phyloP scores from a whole-genome alignment of 768 basidiomycete species.

The Pluteus cervinus region DNA sequence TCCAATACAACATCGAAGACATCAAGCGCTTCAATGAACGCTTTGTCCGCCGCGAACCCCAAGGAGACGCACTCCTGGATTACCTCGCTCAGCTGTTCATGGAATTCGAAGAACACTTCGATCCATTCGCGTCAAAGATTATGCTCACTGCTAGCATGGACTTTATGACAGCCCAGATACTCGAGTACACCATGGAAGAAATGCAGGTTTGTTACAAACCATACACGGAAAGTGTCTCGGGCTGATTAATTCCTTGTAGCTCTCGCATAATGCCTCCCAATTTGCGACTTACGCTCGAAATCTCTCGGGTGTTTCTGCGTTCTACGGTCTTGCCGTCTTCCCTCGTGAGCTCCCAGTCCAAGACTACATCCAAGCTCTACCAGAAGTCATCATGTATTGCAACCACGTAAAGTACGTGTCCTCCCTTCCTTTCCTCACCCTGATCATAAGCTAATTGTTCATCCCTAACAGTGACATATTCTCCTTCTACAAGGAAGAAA shows the following conservation, averaged over 20 bases:
- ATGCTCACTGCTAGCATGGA: conserved; percentile 30
- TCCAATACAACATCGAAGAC: conserved; percentile 15
- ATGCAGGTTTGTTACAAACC: conserved; percentile 11
- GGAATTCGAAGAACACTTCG: conserved; percentile 21
- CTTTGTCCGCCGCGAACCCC: conserved; percentile 19
- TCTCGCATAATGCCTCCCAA: not conserved
- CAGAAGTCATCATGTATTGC: conserved; percentile 4
- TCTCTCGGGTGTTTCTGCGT: conserved; percentile 1
- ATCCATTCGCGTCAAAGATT: conserved; percentile 22
- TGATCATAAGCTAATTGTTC: too few species aligned
- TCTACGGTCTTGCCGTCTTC: conserved; percentile 3
- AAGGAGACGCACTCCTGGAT: conserved; percentile 24
- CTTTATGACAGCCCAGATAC: conserved; percentile 22
- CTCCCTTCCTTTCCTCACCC: too few species aligned
- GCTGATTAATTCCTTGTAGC: not conserved
- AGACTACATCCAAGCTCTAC: conserved; percentile 2
- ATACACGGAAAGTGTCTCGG: too few species aligned
- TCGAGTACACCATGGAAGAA: conserved; percentile 9
- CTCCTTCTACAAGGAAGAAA: conserved; percentile 6
- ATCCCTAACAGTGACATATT: conserved; percentile 2
- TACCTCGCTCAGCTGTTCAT: conserved; percentile 25
- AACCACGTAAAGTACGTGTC: conserved; percentile 2
- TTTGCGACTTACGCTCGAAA: conserved; percentile 3
- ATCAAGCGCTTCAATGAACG: conserved; percentile 27
- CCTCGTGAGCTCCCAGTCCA: conserved; percentile 8